Conservation (phyloP, 257 asterid species). For the Fraxinus excelsior region DNA sequence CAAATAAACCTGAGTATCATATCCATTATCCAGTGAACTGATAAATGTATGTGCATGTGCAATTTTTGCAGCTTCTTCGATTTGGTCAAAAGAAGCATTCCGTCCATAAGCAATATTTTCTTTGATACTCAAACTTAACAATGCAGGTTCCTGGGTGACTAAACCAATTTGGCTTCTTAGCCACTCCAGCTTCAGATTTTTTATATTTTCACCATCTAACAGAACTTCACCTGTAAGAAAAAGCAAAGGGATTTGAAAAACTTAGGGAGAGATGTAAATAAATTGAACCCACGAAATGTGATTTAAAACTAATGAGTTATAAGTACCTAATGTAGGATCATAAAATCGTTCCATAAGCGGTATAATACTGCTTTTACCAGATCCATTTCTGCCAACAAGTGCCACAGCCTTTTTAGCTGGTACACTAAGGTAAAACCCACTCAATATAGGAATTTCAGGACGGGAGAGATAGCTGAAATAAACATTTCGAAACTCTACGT, state of each 20-base stretch:
- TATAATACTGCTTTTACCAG: conserved; percentile 98
- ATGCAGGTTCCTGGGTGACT: conserved; percentile 99
- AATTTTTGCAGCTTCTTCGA: conserved; percentile 98
- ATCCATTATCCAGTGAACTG: conserved; percentile 89
- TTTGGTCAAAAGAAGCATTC: conserved; percentile 82
- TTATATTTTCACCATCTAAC: conserved; percentile 97
- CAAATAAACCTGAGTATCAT: conserved; percentile 84
- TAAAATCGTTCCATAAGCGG: conserved; percentile 99
- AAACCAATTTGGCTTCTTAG: conserved; percentile 95
- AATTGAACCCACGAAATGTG: conserved; percentile 12
- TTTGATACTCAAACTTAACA: conserved; percentile 91
- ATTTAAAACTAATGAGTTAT: neutral
- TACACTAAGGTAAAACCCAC: conserved; percentile 96
- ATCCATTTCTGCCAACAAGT: conserved; percentile 98
- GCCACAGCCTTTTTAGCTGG: conserved; percentile 99
- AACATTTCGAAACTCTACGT: conserved; percentile 96
- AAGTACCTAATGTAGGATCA: conserved; percentile 94
- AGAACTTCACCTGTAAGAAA: conserved; percentile 89
- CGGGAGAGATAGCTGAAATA: conserved; percentile 98
- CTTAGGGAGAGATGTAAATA: conserved; percentile 13
- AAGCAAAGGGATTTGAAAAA: conserved; percentile 11
- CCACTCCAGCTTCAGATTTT: conserved; percentile 96
- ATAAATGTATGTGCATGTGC: conserved; percentile 97
- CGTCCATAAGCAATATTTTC: conserved; percentile 98
- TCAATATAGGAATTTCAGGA: conserved; percentile 98